These are phyloP conservation scores for Fraxinus sp. DNA, from an alignment of 305 asterid species.

Conservation along the genomic window DNA sequence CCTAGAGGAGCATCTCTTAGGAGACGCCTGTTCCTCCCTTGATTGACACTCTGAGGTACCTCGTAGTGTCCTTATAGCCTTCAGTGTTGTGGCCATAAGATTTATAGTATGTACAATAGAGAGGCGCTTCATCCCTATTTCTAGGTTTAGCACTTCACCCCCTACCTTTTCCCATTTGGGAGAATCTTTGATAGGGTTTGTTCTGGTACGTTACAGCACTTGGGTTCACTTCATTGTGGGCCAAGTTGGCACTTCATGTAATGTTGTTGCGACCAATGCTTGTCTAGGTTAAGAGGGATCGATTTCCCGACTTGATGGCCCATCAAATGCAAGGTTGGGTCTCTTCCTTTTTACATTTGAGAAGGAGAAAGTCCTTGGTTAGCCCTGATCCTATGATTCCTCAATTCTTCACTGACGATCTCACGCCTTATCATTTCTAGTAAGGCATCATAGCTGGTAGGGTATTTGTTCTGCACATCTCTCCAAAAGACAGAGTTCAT, in stretches of 20 bases:
- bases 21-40: neutral
- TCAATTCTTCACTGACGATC: neutral
- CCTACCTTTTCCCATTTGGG: too few species aligned
- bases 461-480: neutral
- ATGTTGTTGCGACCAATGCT: neutral
- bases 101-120: too few species aligned
- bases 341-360: too few species aligned
- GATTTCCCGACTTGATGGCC: neutral
- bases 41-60: neutral
- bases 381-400: neutral
- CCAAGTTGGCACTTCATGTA: too few species aligned
- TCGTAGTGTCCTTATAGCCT: neutral
- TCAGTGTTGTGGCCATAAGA: too few species aligned
- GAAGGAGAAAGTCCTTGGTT: neutral
- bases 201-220: too few species aligned
- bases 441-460: neutral
- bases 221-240: neutral
- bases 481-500: too few species aligned
- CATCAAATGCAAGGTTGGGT: too few species aligned
- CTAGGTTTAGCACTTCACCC: too few species aligned
- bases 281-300: neutral
- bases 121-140: too few species aligned
- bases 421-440: neutral
- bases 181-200: too few species aligned
- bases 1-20: neutral